These are phyloP conservation scores for Rhododendron williamsianum DNA, from an alignment of 148 eudicot species.

Conservation along the genomic window DNA sequence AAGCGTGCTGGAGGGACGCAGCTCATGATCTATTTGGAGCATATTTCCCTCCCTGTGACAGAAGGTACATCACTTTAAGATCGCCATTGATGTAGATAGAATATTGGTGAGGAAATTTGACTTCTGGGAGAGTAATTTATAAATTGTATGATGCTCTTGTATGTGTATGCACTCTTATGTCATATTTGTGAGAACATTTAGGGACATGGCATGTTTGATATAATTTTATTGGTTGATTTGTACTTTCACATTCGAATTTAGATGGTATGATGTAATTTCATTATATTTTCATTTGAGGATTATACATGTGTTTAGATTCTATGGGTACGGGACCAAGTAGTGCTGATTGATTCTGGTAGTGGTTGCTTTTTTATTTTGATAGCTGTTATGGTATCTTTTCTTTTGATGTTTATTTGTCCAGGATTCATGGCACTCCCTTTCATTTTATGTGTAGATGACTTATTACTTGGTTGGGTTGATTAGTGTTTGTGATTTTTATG, in stretches of 20 bases:
- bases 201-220: neutral
- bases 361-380: neutral
- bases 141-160: constrained; percentile 1
- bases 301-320: neutral
- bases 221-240: neutral
- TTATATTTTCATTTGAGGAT: neutral
- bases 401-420: neutral
- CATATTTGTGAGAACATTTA: neutral
- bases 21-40: constrained; percentile 7
- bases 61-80: neutral
- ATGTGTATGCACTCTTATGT: neutral
- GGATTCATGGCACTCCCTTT: neutral
- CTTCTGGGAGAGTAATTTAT: neutral
- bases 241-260: neutral
- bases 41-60: neutral
- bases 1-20: constrained; percentile 33
- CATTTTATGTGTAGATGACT: neutral
- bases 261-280: neutral
- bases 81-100: constrained; percentile 7
- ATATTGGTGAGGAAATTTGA: neutral
- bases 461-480: neutral
- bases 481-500: neutral
- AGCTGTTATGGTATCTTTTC: neutral
- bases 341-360: neutral
- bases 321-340: neutral